phyloP scores from a whole-genome alignment of 192 early-diverging fungal species.

The Mycoemilia scoparia region DNA sequence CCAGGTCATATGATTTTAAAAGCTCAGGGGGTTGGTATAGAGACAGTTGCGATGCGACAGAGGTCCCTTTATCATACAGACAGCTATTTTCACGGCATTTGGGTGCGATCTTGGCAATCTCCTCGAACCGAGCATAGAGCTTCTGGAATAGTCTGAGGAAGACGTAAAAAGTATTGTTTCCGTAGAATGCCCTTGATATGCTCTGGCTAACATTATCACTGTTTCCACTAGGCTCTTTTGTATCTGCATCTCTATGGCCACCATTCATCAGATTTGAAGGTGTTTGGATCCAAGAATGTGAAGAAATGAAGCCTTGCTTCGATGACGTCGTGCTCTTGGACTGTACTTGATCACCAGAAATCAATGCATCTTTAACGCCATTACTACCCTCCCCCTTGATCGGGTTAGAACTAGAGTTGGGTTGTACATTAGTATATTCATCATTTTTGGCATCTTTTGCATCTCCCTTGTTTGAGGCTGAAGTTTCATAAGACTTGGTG shows the following conservation, averaged over 20 bases:
- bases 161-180: constrained; percentile 68
- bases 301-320: constrained; percentile 27
- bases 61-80: constrained; percentile 14
- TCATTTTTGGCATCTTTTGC: neutral
- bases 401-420: neutral
- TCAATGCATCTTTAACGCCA: no score
- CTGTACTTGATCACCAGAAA: no score
- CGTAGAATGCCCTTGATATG: constrained; percentile 57
- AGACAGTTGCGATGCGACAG: constrained; percentile 24
- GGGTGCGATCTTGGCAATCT: constrained; percentile 55
- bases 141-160: constrained; percentile 79
- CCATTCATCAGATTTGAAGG: no score
- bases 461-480: neutral
- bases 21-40: constrained; percentile 26
- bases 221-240: no score
- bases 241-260: no score
- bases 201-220: constrained; percentile 18
- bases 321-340: constrained; percentile 8
- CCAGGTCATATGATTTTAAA: constrained; percentile 37
- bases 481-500: neutral
- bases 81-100: constrained; percentile 24
- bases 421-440: neutral
- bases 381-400: constrained; percentile 14
- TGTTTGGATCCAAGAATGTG: constrained; percentile 30
- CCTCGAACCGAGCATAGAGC: constrained; percentile 62